Base-by-base conservation (phyloP, 2,329 filamentous ascomycete genomes). In the Colletotrichum sp. region DNA sequence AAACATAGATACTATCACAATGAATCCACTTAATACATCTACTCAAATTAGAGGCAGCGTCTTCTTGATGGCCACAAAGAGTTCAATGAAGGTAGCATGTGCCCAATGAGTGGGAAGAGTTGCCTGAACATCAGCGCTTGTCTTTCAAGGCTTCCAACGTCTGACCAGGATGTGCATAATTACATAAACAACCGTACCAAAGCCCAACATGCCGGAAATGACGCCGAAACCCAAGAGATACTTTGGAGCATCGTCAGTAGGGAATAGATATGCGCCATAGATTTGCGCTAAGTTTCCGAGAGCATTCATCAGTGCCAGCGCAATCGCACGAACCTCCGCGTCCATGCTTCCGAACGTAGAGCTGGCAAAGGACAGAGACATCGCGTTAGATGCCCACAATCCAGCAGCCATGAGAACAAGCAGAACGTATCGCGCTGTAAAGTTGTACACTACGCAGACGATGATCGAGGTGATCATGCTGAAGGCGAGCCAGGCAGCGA, bases 251-350 rank as follows among this genome's bases (percentile, higher is more conserved):
- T 91, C 88, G 0, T 82, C 78, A 1, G 81, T 79, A 0, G 89
- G 90, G 80, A 90, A 91, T 4, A 91, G 78, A 76, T 90, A 87
- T 80, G 88, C 85, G 10, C 89, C 89, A 71, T 91, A 91, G 10
- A 91, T 91, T 76, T 90, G 88, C 0, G 89, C 88, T 4, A 91
- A 80, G 71, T 91, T 91, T 4, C 88, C 89, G 78, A 90, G 83
- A 0, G 88, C 88, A 78, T 91, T 91, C 65, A 91, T 87, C 6
- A 91, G 80, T 1, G 89, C 90, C 7, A 80, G 61, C 84, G 83
- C 72, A n/a, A 74, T 89, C 83, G 70, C 87, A 85, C 88, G 81
- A 4, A 85, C 85, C 78, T 91, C 89, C 1, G 84, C 85, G 25
- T 84, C 83, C 84, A 91, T 88, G 15, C 83, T 80, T 2, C 85